Evolutionary conservation across 345 rosid genomes (phyloP).

Genomic region (Eucalyptus cloeziana): DNA sequence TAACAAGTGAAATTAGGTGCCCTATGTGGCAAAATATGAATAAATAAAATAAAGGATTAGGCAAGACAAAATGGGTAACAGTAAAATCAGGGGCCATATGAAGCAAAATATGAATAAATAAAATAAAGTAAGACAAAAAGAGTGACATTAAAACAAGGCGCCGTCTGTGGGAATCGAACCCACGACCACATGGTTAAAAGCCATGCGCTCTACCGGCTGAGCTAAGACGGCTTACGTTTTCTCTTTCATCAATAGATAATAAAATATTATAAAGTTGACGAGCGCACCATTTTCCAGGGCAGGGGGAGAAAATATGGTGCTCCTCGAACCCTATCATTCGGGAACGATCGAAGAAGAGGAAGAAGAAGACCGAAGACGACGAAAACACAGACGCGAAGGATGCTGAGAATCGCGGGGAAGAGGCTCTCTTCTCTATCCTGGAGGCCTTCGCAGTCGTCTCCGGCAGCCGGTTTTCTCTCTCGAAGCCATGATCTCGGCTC

Average conservation of each 20-base stretch:
- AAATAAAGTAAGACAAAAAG: not conserved
- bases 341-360: not conserved
- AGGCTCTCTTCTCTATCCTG: conserved; percentile 43
- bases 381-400: conserved; percentile 4
- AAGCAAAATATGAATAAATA: not conserved
- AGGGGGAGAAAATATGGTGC: not conserved
- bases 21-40: too few species aligned
- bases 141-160: not conserved
- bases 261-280: too few species aligned
- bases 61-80: too few species aligned
- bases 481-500: conserved; percentile 6
- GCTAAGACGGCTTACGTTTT: conserved; percentile 39
- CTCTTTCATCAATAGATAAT: fast-evolving
- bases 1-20: too few species aligned
- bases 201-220: conserved; percentile 81
- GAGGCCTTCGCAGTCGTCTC: conserved; percentile 16
- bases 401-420: conserved; percentile 74
- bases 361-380: not conserved
- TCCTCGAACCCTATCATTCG: not conserved
- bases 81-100: too few species aligned
- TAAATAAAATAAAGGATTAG: too few species aligned
- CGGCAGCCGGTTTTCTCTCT: conserved; percentile 13
- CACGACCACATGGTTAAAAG: conserved; percentile 79
- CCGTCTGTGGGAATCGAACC: conserved; percentile 81
- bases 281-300: not conserved